Evolutionary conservation across 1,139 yeast genomes (phyloP), one percentile per base, ranked within the genome.

Genomic region (Suhomyces yuchorum): DNA sequence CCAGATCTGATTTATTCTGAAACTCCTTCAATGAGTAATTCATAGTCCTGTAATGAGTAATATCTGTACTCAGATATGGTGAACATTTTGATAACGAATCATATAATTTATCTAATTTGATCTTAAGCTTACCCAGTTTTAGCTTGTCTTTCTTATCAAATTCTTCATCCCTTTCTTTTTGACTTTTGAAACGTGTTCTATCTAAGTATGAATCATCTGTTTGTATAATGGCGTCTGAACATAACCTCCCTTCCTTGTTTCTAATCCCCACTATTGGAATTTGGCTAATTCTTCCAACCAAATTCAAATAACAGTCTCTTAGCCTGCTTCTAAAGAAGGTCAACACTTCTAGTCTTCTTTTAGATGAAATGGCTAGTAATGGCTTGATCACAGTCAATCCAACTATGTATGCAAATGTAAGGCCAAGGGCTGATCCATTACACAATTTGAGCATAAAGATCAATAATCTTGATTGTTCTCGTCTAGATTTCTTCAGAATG

Each of bases 211-310:
- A 61, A 36, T 61, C 64, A 8, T 58, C 63, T 1, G 80, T 75
- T 55, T 75, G 80, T 20, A 64, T 56, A 47, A 68, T 65, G 1
- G 78, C 70, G 52, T 75, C 80, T 3, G 75, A 70, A 46, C 72
- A 70, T 20, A 66, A 52, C 40, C 65, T 64, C 12, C 73, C 77
- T 24, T 70, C 70, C 43, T 59, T 50, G 44, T 60, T 59, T 40
- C 62, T 62, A 40, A 71, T 61, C 7, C 72, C 71, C 12, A 75
- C 75, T 9, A 74, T 71, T 3, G 80, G 80, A 8, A 75, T 72
- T 48, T 70, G 56, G 43, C 67, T 67, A 3, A 75, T 77, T 41
- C 66, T 57, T 8, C 73, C 66, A 14, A 73, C 63, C 24, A 70
- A 51, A 34, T 62, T 66, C 32, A 75, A 58, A 52, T 73, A 75